These are phyloP conservation scores for Scenedesmus sp. DNA, from an alignment of 163 green algal species.

Conservation along the genomic window DNA sequence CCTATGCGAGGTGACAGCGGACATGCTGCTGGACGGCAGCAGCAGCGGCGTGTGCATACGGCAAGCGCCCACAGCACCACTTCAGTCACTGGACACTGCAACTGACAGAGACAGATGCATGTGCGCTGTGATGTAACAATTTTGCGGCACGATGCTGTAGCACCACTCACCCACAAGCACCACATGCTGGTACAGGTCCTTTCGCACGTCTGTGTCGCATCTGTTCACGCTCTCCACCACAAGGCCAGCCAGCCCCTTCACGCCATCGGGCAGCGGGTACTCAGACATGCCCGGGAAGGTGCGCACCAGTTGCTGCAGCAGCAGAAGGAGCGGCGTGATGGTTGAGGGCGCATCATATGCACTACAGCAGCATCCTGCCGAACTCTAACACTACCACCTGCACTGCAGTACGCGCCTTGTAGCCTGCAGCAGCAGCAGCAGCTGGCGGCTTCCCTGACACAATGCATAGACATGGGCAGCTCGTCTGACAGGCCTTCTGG, in stretches of 20 bases:
- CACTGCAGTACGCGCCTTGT: no score
- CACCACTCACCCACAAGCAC: conserved; percentile 79
- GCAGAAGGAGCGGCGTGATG: background rate
- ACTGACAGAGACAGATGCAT: background rate
- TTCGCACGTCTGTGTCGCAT: conserved; percentile 91
- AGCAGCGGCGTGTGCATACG: no score
- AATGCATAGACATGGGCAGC: no score
- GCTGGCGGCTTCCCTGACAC: no score
- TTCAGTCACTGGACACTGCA: background rate
- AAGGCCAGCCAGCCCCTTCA: conserved; percentile 43
- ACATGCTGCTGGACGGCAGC: background rate
- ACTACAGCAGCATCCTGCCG: background rate
- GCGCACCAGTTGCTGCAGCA: conserved; percentile 46
- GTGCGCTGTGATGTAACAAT: background rate
- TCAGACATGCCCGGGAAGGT: conserved; percentile 49
- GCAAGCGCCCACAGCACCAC: background rate
- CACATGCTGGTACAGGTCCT: conserved; percentile 91
- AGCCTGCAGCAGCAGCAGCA: no score
- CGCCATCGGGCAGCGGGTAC: conserved; percentile 21
- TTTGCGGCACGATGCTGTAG: background rate
- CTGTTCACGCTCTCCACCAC: conserved; percentile 40
- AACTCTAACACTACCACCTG: background rate
- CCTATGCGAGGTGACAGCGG: no score
- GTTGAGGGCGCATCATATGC: background rate
- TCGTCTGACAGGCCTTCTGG: no score